phyloP scores from a whole-genome alignment of 257 asterid species.

The Solanum lignicaule region DNA sequence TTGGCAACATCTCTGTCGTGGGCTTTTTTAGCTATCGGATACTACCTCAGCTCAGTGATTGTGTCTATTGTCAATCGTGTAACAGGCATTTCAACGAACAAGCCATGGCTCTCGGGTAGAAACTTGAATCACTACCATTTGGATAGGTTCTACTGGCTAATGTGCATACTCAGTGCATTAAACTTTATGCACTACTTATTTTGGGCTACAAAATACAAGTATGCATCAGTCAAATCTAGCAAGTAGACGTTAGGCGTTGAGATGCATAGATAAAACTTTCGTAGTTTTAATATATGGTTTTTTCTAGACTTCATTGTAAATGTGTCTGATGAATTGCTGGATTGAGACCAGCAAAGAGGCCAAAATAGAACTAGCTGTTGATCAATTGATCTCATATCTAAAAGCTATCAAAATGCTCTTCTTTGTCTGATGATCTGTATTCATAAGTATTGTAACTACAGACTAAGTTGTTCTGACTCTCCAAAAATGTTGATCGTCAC shows the following conservation, averaged over 20 bases:
- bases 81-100: slow-evolving; percentile 35
- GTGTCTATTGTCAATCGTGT: slow-evolving; percentile 60
- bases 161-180: slow-evolving; percentile 64
- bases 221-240: slow-evolving; percentile 21
- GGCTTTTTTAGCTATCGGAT: slow-evolving; percentile 86
- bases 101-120: slow-evolving; percentile 59
- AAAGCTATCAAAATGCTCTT: neutral
- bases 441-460: neutral
- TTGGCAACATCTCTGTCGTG: slow-evolving; percentile 77
- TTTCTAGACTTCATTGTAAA: slow-evolving; percentile 11
- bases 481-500: neutral
- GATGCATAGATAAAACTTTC: neutral
- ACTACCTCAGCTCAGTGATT: slow-evolving; percentile 63
- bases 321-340: slow-evolving; percentile 31
- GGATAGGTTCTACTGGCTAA: slow-evolving; percentile 83
- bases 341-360: slow-evolving; percentile 3
- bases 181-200: slow-evolving; percentile 72
- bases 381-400: neutral
- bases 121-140: slow-evolving; percentile 56
- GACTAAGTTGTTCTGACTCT: neutral
- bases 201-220: slow-evolving; percentile 73
- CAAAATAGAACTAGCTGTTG: neutral
- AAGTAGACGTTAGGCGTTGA: neutral
- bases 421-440: neutral
- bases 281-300: neutral